Evolutionary conservation across 1,139 yeast genomes (phyloP).

Genomic region (Kodamaea sp.): DNA sequence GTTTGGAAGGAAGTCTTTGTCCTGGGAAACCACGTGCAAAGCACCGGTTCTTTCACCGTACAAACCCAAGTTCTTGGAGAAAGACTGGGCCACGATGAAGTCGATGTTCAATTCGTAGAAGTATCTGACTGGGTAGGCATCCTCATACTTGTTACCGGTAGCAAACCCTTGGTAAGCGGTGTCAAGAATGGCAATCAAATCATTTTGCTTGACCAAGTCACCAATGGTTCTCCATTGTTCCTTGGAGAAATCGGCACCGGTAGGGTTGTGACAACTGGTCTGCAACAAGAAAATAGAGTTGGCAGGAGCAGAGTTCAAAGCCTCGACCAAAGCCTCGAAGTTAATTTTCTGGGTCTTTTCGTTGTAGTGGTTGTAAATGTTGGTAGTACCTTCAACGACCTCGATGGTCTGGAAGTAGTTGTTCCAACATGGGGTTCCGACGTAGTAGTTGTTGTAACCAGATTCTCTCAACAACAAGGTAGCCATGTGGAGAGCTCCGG

Average conservation of each 20-base stretch:
- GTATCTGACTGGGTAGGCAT: slow-evolving; percentile 24
- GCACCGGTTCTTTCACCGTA: slow-evolving; percentile 48
- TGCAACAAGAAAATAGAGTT: slow-evolving; percentile 48
- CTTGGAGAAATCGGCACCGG: slow-evolving; percentile 89
- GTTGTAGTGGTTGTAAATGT: slow-evolving; percentile 37
- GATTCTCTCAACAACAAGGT: slow-evolving; percentile 27
- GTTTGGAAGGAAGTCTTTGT: slow-evolving; percentile 18
- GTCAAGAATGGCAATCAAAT: slow-evolving; percentile 85
- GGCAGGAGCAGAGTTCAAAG: slow-evolving; percentile 32
- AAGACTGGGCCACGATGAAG: slow-evolving; percentile 41
- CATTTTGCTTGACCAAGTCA: slow-evolving; percentile 26
- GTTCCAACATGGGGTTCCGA: slow-evolving; percentile 46
- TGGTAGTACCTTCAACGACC: slow-evolving; percentile 29
- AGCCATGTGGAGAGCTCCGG: slow-evolving; percentile 47
- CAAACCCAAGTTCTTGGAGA: slow-evolving; percentile 48
- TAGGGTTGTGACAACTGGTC: slow-evolving; percentile 98
- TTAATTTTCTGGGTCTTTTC: slow-evolving; percentile 29
- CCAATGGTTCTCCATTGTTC: slow-evolving; percentile 79
- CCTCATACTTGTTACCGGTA: slow-evolving; percentile 22
- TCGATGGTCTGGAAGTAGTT: slow-evolving; percentile 42
- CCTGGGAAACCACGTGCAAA: slow-evolving; percentile 38
- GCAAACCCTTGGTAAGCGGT: slow-evolving; percentile 88
- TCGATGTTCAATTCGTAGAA: slow-evolving; percentile 18
- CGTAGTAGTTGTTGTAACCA: slow-evolving; percentile 33
- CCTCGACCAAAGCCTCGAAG: slow-evolving; percentile 26